Percentiles rank a stretch among this genome's conserved stretches.
phyloP scores from a whole-genome alignment of 2,329 filamentous ascomycete species.

The Pseudocercospora crystallina region DNA sequence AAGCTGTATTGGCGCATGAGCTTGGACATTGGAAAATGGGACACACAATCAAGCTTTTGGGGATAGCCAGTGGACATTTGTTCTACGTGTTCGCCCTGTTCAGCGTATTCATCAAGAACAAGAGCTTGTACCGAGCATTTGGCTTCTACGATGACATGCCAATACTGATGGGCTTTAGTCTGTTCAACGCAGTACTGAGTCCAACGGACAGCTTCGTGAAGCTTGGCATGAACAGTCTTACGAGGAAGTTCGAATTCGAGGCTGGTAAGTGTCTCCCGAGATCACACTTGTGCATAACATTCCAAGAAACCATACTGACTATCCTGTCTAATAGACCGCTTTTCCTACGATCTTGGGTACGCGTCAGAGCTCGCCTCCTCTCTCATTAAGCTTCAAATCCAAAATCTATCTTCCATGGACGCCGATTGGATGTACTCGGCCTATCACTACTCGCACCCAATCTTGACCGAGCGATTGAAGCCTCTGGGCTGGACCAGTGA shows the following conservation, averaged over 20 bases:
- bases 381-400: constrained; percentile 95
- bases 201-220: constrained; percentile 95
- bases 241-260: constrained; percentile 92
- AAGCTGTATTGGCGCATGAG: constrained; percentile 92
- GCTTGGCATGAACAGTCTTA: constrained; percentile 93
- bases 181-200: constrained; percentile 94
- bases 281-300: not conserved
- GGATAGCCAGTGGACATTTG: constrained; percentile 78
- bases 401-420: constrained; percentile 98
- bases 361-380: constrained; percentile 77
- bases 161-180: constrained; percentile 94
- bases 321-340: constrained; percentile 59
- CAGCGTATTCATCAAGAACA: constrained; percentile 96
- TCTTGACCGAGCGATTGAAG: constrained; percentile 87
- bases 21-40: constrained; percentile 95
- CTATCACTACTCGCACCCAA: constrained; percentile 98
- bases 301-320: not conserved
- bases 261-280: constrained; percentile 58
- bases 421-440: constrained; percentile 97
- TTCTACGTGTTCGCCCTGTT: constrained; percentile 97
- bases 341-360: constrained; percentile 83
- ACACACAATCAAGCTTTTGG: constrained; percentile 89
- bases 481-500: constrained; percentile 83
- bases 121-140: constrained; percentile 84
- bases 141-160: constrained; percentile 81